These are phyloP conservation scores for Eimeria falciformis DNA, from an alignment of 169 alveolate genomes.

Conservation along the genomic window DNA sequence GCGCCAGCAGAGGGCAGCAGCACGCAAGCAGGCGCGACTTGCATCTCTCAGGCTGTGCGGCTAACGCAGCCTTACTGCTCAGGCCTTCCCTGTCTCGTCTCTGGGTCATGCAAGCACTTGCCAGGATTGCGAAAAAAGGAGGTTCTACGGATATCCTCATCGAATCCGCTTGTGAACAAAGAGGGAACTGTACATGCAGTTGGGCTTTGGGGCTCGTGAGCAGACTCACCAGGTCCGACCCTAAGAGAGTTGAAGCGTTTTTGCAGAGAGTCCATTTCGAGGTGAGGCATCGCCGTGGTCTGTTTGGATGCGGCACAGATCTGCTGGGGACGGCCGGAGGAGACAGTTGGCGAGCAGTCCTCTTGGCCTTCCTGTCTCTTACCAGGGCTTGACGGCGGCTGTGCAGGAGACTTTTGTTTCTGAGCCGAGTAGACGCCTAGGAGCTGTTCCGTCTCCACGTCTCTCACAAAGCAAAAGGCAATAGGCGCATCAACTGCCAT, in stretches of 20 bases:
- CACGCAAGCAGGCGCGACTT: no score
- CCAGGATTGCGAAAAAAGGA: no score
- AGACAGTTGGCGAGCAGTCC: conserved; percentile 2
- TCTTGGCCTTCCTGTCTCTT: background rate
- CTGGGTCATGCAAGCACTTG: no score
- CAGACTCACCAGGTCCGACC: conserved; percentile 6
- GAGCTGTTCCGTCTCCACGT: conserved; percentile 69
- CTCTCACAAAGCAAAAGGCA: conserved; percentile 63
- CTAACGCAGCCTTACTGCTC: no score
- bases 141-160: no score
- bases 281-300: background rate
- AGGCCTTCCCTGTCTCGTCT: no score
- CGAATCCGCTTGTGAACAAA: no score
- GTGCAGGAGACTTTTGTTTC: background rate
- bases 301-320: background rate
- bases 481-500: conserved; percentile 26
- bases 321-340: conserved; percentile 11
- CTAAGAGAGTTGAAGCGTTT: background rate
- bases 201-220: background rate
- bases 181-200: no score
- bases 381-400: background rate
- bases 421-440: conserved; percentile 42
- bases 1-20: background rate
- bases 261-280: background rate
- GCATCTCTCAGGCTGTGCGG: no score